Base-by-base conservation (phyloP, 768 basidiomycete species). In the Termitomyces sp. region DNA sequence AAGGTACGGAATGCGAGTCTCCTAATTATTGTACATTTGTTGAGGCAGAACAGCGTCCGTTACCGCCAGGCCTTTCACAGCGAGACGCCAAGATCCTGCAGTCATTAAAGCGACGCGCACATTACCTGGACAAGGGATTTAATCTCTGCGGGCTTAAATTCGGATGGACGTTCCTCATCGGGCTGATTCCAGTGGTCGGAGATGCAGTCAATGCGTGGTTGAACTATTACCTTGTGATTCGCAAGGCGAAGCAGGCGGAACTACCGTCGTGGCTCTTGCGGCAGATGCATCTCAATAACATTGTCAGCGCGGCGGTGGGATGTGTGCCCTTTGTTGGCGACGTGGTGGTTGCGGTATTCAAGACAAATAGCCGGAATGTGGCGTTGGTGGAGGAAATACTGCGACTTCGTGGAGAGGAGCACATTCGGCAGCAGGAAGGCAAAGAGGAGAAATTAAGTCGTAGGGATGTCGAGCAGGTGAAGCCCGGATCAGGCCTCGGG, bases 291-390 rank as follows among this genome's bases (percentile, higher is more conserved):
- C 53, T 86, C 54, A 92, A 96, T 72, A 90, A 90, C 62, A 76
- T 79, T 10, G 69, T 94, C 24, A 85, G 88, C 12, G 83, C 82
- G 10, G 76, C 74, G 0, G 74, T 90, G 14, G 88, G 92, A 2
- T 67, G 77, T 26, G 67, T 95, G 3, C 93, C 93, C 0, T 49
- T 90, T 37, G 75, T 82, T 0, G 94, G 94, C 2, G 92, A 94
- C 70, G 63, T 97, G 32, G 65, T 85, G 1, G 72, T 94, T 36
- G 93, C 90, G 1, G 71, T 82, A 5, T 96, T 76, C 78, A 95
- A 93, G 68, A 83, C 92, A 9, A 98, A 98, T 70, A 90, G 86
- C 12, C 79, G 94, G 63, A 98, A 98, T 65, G 94, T 92, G 14
- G 81, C 82, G 9, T 72, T 97, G 52, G 75, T 98, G 46, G 93